phyloP scores from a whole-genome alignment of 2,329 filamentous ascomycete species.

The Neophaeococcomyces mojaviensis region DNA sequence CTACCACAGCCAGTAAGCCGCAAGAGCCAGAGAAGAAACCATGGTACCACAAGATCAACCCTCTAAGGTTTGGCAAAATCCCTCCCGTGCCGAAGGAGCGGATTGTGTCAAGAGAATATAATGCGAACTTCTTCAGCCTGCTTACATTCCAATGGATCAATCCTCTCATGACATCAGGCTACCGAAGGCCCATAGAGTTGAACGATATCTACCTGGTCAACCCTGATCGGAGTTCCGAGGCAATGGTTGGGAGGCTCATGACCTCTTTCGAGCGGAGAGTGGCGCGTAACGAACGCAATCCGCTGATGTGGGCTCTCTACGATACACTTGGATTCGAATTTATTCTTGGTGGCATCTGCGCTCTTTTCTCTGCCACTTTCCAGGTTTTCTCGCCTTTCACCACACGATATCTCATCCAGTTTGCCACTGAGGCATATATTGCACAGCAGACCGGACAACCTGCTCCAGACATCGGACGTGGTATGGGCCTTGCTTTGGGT shows the following conservation, averaged over 20 bases:
- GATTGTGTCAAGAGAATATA: conserved; percentile 58
- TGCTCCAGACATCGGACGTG: conserved; percentile 62
- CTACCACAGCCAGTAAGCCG: conserved; percentile 19
- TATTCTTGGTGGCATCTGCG: conserved; percentile 70
- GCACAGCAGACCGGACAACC: conserved; percentile 48
- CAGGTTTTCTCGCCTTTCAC: conserved; percentile 80
- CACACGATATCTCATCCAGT: conserved; percentile 77
- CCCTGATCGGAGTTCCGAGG: conserved; percentile 64
- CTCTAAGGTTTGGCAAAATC: conserved; percentile 38
- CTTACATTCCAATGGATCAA: conserved; percentile 87
- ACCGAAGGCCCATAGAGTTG: conserved; percentile 71
- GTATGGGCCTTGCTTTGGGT: conserved; percentile 75
- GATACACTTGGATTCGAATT: conserved; percentile 84
- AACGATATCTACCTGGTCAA: conserved; percentile 89
- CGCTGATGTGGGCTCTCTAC: conserved; percentile 71
- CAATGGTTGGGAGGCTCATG: conserved; percentile 59
- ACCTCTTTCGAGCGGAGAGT: conserved; percentile 62
- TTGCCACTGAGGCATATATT: conserved; percentile 69
- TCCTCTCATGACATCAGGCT: conserved; percentile 77
- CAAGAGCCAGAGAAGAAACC: conserved; percentile 17
- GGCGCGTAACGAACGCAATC: conserved; percentile 60
- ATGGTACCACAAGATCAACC: conserved; percentile 38
- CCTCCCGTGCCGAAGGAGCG: conserved; percentile 52
- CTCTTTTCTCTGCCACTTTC: conserved; percentile 61
- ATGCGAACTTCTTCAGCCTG: conserved; percentile 64